These are phyloP conservation scores for Botrytis sinoallii DNA, from an alignment of 2,329 filamentous ascomycete genomes.

Conservation along the genomic window DNA sequence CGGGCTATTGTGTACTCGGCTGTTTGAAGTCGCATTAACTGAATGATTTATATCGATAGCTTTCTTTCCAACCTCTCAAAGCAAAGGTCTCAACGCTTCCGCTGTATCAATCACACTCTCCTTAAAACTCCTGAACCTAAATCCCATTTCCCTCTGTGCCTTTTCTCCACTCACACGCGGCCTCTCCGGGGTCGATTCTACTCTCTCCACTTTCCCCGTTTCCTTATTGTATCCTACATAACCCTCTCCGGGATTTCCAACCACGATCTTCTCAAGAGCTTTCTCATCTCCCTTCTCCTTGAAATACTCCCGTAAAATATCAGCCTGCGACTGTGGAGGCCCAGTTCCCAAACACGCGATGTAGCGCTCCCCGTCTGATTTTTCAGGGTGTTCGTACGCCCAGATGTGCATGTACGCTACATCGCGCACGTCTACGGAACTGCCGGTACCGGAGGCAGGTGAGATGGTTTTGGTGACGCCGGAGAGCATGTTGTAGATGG, in stretches of 20 bases:
- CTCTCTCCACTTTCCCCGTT: conserved; percentile 24
- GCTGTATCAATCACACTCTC: conserved; percentile 40
- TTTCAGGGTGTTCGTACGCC: conserved; percentile 38
- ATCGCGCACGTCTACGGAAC: conserved; percentile 45
- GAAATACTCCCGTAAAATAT: conserved; percentile 42
- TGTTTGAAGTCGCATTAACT: neutral
- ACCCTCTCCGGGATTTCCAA: conserved; percentile 42
- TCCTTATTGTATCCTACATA: conserved; percentile 37
- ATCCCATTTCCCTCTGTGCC: conserved; percentile 32
- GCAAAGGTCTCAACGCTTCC: conserved; percentile 34
- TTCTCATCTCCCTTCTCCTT: conserved; percentile 33
- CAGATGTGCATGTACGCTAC: conserved; percentile 43
- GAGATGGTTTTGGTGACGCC: conserved; percentile 35
- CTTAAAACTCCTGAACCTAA: conserved; percentile 31
- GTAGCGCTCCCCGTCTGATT: conserved; percentile 44
- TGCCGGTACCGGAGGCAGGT: conserved; percentile 31
- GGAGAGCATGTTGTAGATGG: conserved; percentile 40
- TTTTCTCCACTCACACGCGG: conserved; percentile 34
- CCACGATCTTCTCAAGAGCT: conserved; percentile 36
- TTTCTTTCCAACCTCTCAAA: conserved; percentile 1
- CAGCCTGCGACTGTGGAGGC: conserved; percentile 41
- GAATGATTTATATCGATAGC: neutral
- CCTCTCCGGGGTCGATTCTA: conserved; percentile 24
- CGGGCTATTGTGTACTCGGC: neutral
- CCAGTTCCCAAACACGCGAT: conserved; percentile 38